Conservation (phyloP, 345 rosid genomes). For the Syzygium jambos region DNA sequence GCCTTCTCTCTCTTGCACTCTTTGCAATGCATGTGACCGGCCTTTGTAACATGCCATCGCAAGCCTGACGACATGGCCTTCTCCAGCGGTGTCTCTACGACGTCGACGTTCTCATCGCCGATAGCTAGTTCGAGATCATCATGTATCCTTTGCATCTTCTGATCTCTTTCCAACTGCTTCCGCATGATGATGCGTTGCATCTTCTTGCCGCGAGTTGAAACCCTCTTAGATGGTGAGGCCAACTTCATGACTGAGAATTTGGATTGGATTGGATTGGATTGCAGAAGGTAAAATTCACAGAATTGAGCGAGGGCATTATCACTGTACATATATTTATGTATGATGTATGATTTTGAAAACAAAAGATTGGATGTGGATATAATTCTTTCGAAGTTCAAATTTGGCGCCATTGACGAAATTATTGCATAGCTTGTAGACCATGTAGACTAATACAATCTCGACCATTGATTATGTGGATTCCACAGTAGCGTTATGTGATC, state of each 20-base stretch:
- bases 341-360: not conserved
- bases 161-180: not conserved
- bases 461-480: not conserved
- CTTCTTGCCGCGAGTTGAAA: not conserved
- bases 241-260: not conserved
- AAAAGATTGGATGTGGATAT: not conserved
- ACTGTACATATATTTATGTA: not conserved
- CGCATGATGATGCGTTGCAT: not conserved
- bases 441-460: not conserved
- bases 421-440: not conserved
- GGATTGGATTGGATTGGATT: not conserved
- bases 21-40: not conserved
- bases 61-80: not conserved
- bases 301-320: not conserved
- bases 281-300: no score
- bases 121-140: not conserved
- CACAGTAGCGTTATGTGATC: accelerated
- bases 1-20: not conserved
- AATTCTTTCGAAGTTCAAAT: not conserved
- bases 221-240: not conserved
- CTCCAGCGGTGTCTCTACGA: not conserved
- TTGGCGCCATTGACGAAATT: accelerated
- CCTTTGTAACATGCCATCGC: not conserved
- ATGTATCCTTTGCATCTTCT: not conserved
- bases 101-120: not conserved